Percentiles rank a stretch among this genome's conserved stretches.
Conservation (phyloP, 2,329 filamentous ascomycete species). For the Taxawa tesnikishii region DNA sequence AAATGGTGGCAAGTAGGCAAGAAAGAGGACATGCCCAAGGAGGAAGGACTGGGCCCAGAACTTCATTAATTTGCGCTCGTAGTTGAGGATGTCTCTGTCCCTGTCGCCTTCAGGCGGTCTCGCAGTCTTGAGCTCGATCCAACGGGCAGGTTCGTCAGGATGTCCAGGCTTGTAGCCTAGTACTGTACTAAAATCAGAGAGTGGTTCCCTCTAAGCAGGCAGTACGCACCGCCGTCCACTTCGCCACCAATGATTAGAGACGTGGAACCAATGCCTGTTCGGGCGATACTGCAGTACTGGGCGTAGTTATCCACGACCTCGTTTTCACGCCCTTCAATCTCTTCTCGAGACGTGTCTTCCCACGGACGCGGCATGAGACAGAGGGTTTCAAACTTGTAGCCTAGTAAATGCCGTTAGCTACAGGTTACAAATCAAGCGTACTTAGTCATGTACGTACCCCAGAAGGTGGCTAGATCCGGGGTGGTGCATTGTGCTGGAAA, state of each 20-base stretch:
- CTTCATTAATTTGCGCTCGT: conserved; percentile 75
- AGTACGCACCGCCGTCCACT: conserved; percentile 65
- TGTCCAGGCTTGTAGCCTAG: conserved; percentile 68
- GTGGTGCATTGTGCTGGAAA: conserved; percentile 28
- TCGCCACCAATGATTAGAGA: conserved; percentile 77
- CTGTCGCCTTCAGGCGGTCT: conserved; percentile 38
- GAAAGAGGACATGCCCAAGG: conserved; percentile 39
- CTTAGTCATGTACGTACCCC: conserved; percentile 54
- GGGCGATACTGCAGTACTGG: conserved; percentile 91
- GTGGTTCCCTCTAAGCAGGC: conserved; percentile 2
- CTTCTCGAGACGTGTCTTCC: conserved; percentile 57
- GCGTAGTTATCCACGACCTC: conserved; percentile 74
- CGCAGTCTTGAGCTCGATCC: conserved; percentile 93
- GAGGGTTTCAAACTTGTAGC: conserved; percentile 93
- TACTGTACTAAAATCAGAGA: conserved; percentile 35
- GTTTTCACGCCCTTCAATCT: conserved; percentile 64
- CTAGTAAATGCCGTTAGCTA: too few relatives aligned
- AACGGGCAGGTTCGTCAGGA: conserved; percentile 61
- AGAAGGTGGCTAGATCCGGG: conserved; percentile 79
- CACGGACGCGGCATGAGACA: conserved; percentile 65
- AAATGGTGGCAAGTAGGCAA: neutral
- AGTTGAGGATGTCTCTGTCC: conserved; percentile 57
- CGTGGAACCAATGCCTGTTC: conserved; percentile 69
- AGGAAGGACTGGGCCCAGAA: conserved; percentile 97
- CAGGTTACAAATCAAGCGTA: too few relatives aligned